Evolutionary conservation across 192 early-diverging fungal species (phyloP), one percentile per base, ranked within the genome.

Genomic region (Backusella mclennaniae): DNA sequence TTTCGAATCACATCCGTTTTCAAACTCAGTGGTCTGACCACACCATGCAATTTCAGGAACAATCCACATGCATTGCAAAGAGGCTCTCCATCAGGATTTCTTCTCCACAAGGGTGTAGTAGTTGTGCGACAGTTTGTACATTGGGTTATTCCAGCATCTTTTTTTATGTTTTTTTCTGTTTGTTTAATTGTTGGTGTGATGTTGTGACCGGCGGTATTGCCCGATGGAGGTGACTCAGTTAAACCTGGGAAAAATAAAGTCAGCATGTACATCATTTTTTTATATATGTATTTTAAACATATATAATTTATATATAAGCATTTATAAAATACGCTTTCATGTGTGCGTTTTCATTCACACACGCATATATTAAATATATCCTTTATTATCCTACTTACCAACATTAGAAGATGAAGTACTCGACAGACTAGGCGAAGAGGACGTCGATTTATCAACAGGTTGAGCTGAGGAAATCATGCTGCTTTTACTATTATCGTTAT

Each of bases 1-100:
- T 94, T 95, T 78, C 90, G 85, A 73, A 98, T 95, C 8, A 95
- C 91, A 75, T 95, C 91, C 0, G 91, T 92, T 80, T 93, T 95
- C 77, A 98, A 87, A 67, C 89, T 89, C 38, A 92, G 84, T 5
- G 97, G 97, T 68, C 97, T 83, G 6, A 86, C 82, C 19, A 90
- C 88, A n/a, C 92, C 93, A 79, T 98, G 97, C 14, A 98, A 89
- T 84, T 97, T 98, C 76, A 89, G 89, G 83, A 92, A 98, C 71
- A 98, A 85, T 1, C 96, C 97, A 79, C 97, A 98, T 0, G 96
- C 96, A 73, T 98, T 98, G 82, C 97, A 98, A 9, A 98, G 89
- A 12, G 94, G 87, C 66, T 91, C 89, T 31, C 96, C 97, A 33
- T 89, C 83, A n/a, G 89, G 85, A 81, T 95, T 89, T 23, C 95